Conservation (phyloP, 352 stramenopile species). For the Blastocystis sp. region DNA sequence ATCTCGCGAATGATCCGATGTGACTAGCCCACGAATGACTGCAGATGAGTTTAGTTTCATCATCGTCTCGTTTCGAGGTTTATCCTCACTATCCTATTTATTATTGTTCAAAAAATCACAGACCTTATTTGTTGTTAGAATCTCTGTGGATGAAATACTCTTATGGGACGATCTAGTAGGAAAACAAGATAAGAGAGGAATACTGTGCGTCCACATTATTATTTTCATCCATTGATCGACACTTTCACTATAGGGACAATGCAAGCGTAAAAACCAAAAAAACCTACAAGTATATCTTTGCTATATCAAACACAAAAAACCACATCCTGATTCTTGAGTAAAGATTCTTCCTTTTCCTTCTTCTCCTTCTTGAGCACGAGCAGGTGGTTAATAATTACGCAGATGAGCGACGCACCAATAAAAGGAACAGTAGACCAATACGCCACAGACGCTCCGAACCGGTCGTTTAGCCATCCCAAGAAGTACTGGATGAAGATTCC, state of each 20-base stretch:
- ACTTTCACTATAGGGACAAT: too few species aligned
- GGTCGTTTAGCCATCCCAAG: slow-evolving; percentile 43
- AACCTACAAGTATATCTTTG: neutral
- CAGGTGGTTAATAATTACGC: slow-evolving; percentile 17
- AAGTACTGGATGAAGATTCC: slow-evolving; percentile 43
- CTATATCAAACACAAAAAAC: neutral
- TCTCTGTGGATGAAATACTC: too few species aligned
- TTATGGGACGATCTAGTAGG: neutral
- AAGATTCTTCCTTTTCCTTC: neutral
- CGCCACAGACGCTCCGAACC: neutral
- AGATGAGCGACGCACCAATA: neutral
- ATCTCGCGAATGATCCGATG: neutral
- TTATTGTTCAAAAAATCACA: too few species aligned
- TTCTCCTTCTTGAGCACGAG: slow-evolving; percentile 47
- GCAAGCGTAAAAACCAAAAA: too few species aligned
- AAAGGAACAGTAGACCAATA: slow-evolving; percentile 41
- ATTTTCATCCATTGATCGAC: neutral
- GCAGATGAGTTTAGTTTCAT: too few species aligned
- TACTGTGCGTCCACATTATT: neutral
- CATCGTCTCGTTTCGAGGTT: too few species aligned
- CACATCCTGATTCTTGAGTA: neutral
- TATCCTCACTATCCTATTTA: too few species aligned
- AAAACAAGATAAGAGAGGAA: neutral
- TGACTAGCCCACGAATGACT: too few species aligned
- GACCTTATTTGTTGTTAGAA: too few species aligned